Conservation (phyloP, 176 grass and related monocot species). For the Cenchrus americanus region DNA sequence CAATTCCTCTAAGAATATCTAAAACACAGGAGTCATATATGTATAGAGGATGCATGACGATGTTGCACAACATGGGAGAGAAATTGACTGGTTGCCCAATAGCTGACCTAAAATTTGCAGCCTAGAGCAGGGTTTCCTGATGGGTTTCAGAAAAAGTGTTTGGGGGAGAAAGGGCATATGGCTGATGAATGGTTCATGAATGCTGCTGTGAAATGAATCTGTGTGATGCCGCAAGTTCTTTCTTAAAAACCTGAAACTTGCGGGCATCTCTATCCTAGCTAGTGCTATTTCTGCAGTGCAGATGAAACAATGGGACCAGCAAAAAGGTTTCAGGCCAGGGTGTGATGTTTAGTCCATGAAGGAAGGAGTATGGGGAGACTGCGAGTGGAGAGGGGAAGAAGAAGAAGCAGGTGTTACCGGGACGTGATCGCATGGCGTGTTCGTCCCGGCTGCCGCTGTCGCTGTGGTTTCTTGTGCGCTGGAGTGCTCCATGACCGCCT, state of each 20-base stretch:
- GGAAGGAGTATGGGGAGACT: slow-evolving; percentile 27
- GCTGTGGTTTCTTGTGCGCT: slow-evolving; percentile 1
- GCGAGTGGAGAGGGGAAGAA: slow-evolving; percentile 10
- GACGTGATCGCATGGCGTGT: slow-evolving; percentile 40
- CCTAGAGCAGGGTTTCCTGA: slow-evolving; percentile 29
- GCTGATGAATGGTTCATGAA: slow-evolving; percentile 18
- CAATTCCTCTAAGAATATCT: not conserved
- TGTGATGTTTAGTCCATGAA: slow-evolving; percentile 43
- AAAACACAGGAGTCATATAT: not conserved
- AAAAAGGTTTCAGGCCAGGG: not conserved
- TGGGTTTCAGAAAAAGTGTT: slow-evolving; percentile 22
- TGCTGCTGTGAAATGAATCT: slow-evolving; percentile 22
- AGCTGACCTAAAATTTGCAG: slow-evolving; percentile 52
- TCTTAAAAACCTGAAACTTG: slow-evolving; percentile 61
- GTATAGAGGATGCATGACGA: not conserved
- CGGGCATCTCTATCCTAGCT: slow-evolving; percentile 36
- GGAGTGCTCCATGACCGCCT: slow-evolving; percentile 26
- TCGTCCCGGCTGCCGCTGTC: not conserved
- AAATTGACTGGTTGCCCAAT: slow-evolving; percentile 28
- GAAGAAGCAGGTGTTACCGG: slow-evolving; percentile 49
- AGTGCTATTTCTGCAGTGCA: slow-evolving; percentile 11
- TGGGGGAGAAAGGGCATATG: slow-evolving; percentile 22
- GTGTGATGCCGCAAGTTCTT: slow-evolving; percentile 46
- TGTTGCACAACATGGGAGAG: slow-evolving; percentile 2
- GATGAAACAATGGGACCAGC: slow-evolving; percentile 5